Evolutionary conservation across 257 asterid genomes (phyloP), one percentile per base, ranked within the genome.

Genomic region (Linderniella brevidens): DNA sequence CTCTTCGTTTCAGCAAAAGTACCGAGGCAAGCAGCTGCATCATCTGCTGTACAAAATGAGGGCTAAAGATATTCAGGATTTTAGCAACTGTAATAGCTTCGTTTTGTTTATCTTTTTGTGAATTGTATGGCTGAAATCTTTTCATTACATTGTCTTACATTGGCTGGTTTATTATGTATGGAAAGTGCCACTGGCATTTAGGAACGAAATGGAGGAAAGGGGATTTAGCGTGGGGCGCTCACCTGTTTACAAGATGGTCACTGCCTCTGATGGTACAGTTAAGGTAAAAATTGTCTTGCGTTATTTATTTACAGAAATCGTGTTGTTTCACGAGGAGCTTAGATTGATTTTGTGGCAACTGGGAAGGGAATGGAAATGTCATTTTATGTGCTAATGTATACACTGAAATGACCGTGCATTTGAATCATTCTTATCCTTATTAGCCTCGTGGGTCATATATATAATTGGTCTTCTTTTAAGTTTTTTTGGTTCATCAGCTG

Each of bases 191-290:
- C 41, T 72, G 79, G 74, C 76, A 19, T 87, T 87, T 71, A 74
- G 95, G 70, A 76, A 57, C 52, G 92, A 78, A 46, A 71, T 87
- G 55, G 64, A 69, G 68, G 86, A 83, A 57, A 83, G 79, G 0
- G 97, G 97, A 29, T 87, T 94, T 95, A 73, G 53, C 49, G 84
- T 83, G 48, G 93, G 97, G 11, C 68, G 93, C 58, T 87, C 88
- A 13, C 86, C 88, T 9, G 58, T 87, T 45, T 64, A 63, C 63
- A 66, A 76, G 68, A 54, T 50, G 9, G 82, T 81, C 38, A 80
- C 81, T 13, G 84, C 95, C 52, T 61, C 92, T 58, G 95, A 87
- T 77, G 97, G 97, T 57, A 87, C 97, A 15, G 65, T 78, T 49
- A 87, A 87, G 95, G 97, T 81, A 63, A 65, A 52, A 55, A 56